Percentiles rank a stretch among this genome's conserved stretches.
These are phyloP conservation scores for Phytopythium oedochilum DNA, from an alignment of 352 stramenopile species.

Conservation along the genomic window DNA sequence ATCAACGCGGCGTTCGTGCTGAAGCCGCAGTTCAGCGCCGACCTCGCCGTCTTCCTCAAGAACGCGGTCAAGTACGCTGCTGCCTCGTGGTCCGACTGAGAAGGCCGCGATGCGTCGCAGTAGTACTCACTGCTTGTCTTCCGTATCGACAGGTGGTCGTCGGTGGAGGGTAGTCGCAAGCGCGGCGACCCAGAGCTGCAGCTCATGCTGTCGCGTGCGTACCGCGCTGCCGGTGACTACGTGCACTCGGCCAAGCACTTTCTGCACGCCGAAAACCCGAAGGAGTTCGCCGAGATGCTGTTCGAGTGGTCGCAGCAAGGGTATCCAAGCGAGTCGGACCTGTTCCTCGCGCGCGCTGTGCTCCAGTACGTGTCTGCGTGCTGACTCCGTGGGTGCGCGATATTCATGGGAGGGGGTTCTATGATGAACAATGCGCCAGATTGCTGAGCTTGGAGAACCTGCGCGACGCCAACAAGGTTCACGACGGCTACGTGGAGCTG, in stretches of 20 bases:
- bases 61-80: conserved; percentile 54
- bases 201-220: conserved; percentile 54
- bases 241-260: conserved; percentile 74
- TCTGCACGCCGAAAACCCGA: conserved; percentile 65
- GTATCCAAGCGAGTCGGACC: conserved; percentile 76
- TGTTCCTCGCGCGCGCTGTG: conserved; percentile 71
- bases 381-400: not conserved
- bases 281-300: conserved; percentile 63
- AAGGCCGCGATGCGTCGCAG: too few relatives aligned
- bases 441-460: conserved; percentile 82
- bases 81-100: too few relatives aligned
- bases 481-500: conserved; percentile 59
- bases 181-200: conserved; percentile 75
- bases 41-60: conserved; percentile 68
- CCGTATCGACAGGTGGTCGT: conserved; percentile 44
- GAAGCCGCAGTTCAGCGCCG: conserved; percentile 66
- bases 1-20: conserved; percentile 54
- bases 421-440: conserved; percentile 21
- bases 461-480: conserved; percentile 80
- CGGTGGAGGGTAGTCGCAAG: conserved; percentile 61
- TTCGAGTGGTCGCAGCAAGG: conserved; percentile 71
- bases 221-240: conserved; percentile 49
- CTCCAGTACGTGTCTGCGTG: conserved; percentile 56
- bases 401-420: too few relatives aligned
- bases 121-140: not conserved